Evolutionary conservation across 192 early-diverging fungal species (phyloP), one percentile per base, ranked within the genome.

Genomic region (Coemansia sp.): DNA sequence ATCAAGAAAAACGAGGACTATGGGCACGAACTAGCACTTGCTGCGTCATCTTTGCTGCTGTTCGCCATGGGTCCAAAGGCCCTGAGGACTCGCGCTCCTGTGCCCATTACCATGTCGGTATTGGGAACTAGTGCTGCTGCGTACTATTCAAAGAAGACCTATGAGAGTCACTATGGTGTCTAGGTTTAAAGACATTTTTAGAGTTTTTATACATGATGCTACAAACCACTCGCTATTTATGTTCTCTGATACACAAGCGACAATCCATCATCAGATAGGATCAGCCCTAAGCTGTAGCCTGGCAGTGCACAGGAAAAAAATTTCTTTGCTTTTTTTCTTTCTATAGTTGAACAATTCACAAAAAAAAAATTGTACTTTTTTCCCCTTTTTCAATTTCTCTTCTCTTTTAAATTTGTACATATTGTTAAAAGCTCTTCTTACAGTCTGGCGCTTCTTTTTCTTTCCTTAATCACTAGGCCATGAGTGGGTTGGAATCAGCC

Each of bases 31-130:
- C 31, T 82, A 36, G 79, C 79, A 8, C 50, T 82, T 5, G 66
- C 63, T 3, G 70, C 79, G 2, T 82, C 79, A 5, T 64, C 70
- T 34, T 20, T 82, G 43, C 62, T 82, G 14, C 66, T 76, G 18
- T 66, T 68, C 34, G 73, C 73, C 26, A 82, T 82, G 79, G 73
- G 68, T 0, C 79, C 79, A 13, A 82, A 76, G 65, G 79, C 79
- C 0, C 35, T 82, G 31, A 56, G 79, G 20, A 82, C 73, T 11
- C 59, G 66, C 3, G 73, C 73, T 20, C 69, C 73, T 6, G 79
- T 82, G 2, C 78, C 78, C 23, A 31, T 63, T 1, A 39, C 38
- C 20, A 82, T 82, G 79, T 66, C 70, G 5, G 28, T 67, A 0
- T 63, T 82, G n/a, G 79, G 79, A 13, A 70, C 67, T 5, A 73